Evolutionary conservation across 1,139 yeast species (phyloP).

Genomic region (Wickerhamomyces sp.): DNA sequence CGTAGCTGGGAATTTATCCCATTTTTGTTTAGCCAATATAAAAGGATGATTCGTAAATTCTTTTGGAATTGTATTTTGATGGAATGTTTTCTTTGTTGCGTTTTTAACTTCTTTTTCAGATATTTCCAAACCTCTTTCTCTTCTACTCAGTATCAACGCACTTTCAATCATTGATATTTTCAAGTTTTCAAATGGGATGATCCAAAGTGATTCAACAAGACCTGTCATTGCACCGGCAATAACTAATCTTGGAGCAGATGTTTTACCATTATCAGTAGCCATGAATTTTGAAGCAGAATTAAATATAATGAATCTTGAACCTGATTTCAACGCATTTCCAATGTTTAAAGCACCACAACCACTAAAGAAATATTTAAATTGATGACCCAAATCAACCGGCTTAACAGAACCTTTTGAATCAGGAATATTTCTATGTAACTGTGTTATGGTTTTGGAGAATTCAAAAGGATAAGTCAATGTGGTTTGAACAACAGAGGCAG

Average conservation of each 20-base stretch:
- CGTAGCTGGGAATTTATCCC: slow-evolving; percentile 49
- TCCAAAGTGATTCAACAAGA: slow-evolving; percentile 69
- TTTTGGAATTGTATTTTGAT: slow-evolving; percentile 6
- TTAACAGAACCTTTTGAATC: slow-evolving; percentile 29
- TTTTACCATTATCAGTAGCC: slow-evolving; percentile 49
- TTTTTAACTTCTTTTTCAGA: slow-evolving; percentile 3
- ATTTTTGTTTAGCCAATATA: slow-evolving; percentile 29
- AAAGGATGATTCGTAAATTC: slow-evolving; percentile 19
- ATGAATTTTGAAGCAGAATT: slow-evolving; percentile 73
- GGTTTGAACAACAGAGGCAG: slow-evolving; percentile 71
- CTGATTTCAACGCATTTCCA: slow-evolving; percentile 71
- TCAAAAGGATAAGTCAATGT: slow-evolving; percentile 81
- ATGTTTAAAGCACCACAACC: slow-evolving; percentile 80
- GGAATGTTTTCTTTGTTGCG: slow-evolving; percentile 19
- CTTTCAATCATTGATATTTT: slow-evolving; percentile 82
- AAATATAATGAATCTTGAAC: slow-evolving; percentile 68
- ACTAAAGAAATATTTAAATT: slow-evolving; percentile 49
- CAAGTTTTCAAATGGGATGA: slow-evolving; percentile 88
- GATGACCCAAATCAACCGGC: slow-evolving; percentile 35
- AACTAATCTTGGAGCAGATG: slow-evolving; percentile 66
- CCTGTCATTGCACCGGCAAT: slow-evolving; percentile 90
- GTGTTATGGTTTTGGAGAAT: slow-evolving; percentile 69
- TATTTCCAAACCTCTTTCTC: slow-evolving; percentile 8
- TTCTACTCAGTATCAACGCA: slow-evolving; percentile 13
- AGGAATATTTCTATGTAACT: slow-evolving; percentile 44